Evolutionary conservation across 1,139 yeast species (phyloP).

Genomic region (Petasospora fabianii): DNA sequence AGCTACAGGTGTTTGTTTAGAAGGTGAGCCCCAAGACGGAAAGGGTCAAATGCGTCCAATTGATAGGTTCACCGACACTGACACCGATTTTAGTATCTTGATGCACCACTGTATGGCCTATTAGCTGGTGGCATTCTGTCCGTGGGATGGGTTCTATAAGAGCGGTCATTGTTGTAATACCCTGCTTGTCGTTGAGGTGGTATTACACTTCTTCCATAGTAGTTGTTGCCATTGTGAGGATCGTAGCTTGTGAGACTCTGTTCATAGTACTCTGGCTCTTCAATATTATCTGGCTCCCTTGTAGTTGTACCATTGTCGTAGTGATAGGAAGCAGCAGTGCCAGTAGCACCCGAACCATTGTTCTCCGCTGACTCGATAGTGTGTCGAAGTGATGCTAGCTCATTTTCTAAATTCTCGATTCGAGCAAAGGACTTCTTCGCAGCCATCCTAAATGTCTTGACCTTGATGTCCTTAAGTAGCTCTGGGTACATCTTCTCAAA

Average conservation of each 20-base stretch:
- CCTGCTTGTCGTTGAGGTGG: no score
- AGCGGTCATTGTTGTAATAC: no score
- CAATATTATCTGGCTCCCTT: slow-evolving; percentile 3
- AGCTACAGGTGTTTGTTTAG: no score
- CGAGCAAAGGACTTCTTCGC: slow-evolving; percentile 3
- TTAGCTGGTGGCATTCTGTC: no score
- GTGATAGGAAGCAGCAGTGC: background rate
- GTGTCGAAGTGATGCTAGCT: background rate
- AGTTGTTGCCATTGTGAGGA: background rate
- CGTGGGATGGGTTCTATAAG: no score
- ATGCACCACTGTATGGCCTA: no score
- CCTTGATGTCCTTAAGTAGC: slow-evolving; percentile 1
- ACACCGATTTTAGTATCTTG: no score
- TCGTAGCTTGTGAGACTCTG: background rate
- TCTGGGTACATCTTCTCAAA: slow-evolving; percentile 6
- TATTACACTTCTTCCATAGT: background rate
- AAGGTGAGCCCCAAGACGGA: no score
- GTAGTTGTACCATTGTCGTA: background rate
- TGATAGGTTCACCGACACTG: no score
- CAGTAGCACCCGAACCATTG: background rate
- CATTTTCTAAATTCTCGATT: slow-evolving; percentile 3
- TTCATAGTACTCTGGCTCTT: background rate
- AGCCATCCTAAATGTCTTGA: slow-evolving; percentile 3
- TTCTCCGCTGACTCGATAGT: background rate
- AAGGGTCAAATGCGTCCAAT: no score